Evolutionary conservation across 129 eudicot genomes (phyloP).

Genomic region (Sambucus nigra): DNA sequence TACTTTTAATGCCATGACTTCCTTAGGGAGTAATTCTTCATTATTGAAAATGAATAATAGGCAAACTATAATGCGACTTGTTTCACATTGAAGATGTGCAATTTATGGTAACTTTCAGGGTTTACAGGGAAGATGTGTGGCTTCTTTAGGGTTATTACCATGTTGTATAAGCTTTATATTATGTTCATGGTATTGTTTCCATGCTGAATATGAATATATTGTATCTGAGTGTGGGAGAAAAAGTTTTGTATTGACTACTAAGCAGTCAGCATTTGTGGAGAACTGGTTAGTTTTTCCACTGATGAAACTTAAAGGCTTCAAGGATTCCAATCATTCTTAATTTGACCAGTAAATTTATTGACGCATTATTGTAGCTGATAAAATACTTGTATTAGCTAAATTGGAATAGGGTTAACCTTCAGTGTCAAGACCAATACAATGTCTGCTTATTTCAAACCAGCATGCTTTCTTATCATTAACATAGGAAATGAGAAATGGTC

Average conservation of each 20-base stretch:
- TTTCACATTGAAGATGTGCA: neutral
- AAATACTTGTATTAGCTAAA: no score
- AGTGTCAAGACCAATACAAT: no score
- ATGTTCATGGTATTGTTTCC: neutral
- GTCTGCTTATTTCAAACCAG: neutral
- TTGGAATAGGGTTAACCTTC: neutral
- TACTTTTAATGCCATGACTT: constrained; percentile 8
- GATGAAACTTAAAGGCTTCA: neutral
- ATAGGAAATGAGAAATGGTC: neutral
- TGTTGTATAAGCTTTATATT: neutral
- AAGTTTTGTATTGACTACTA: neutral
- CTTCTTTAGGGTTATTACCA: neutral
- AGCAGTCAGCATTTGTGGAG: neutral
- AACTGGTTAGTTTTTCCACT: neutral
- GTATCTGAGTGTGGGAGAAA: neutral
- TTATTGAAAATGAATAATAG: neutral
- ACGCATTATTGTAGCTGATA: neutral
- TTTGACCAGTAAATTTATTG: neutral
- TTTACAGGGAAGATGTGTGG: no score
- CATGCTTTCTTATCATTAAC: neutral
- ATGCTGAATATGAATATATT: neutral
- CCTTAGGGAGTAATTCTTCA: neutral
- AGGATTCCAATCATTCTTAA: neutral
- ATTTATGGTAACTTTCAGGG: neutral
- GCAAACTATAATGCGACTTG: no score